These are phyloP conservation scores for Thielaviopsis ethacetica DNA, from an alignment of 2,329 filamentous ascomycete genomes.

Conservation along the genomic window DNA sequence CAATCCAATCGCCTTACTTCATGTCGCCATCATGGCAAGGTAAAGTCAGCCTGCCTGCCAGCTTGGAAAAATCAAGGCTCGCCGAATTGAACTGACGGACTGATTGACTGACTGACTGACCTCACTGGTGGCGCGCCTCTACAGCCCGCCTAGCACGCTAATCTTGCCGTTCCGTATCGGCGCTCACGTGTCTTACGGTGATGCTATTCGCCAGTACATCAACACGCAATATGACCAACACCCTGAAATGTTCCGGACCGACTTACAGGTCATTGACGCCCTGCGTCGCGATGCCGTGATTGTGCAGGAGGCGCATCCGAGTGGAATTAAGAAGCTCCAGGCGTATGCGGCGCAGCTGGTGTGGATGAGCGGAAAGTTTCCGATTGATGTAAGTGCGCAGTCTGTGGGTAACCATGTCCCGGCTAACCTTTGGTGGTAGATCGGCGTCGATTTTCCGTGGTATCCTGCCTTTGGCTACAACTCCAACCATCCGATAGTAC, in stretches of 20 bases:
- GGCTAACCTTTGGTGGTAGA: constrained; percentile 31
- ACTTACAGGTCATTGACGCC: constrained; percentile 69
- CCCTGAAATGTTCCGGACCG: constrained; percentile 85
- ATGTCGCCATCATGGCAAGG: neutral
- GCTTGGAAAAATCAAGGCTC: neutral
- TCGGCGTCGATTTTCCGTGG: constrained; percentile 92
- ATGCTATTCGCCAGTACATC: constrained; percentile 85
- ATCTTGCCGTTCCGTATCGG: constrained; percentile 80
- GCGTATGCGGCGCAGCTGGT: constrained; percentile 82
- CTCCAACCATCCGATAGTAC: constrained; percentile 51
- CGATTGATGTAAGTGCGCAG: constrained; percentile 54
- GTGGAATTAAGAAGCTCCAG: constrained; percentile 75
- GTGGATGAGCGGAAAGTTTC: constrained; percentile 91
- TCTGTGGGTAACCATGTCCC: neutral
- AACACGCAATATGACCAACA: constrained; percentile 98
- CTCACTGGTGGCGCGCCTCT: too few relatives aligned
- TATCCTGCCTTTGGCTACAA: constrained; percentile 89
- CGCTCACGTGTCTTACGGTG: constrained; percentile 58
- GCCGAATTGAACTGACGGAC: neutral
- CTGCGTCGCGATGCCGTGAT: constrained; percentile 76
- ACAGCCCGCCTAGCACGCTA: constrained; percentile 38
- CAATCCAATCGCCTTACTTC: neutral
- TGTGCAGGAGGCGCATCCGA: constrained; percentile 73
- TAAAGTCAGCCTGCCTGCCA: neutral
- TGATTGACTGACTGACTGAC: too few relatives aligned